Conservation (phyloP, 1,284 basidiomycete genomes). For the Leccinum griseonigrum region DNA sequence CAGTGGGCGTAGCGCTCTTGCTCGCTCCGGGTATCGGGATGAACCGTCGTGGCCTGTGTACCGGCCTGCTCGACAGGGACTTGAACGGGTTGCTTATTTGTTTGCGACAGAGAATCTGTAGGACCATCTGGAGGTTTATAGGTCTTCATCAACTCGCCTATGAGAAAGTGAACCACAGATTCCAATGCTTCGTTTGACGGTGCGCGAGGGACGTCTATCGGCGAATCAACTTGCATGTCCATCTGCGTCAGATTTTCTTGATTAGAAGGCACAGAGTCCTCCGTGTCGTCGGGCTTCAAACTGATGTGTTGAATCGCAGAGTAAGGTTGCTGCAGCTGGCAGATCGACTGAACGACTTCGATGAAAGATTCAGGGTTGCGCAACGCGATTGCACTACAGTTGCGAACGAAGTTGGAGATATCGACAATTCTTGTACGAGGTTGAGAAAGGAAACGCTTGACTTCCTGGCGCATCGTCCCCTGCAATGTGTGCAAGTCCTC, state of each 20-base stretch:
- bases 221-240: constrained; percentile 72
- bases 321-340: constrained; percentile 69
- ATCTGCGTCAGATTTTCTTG: constrained; percentile 27
- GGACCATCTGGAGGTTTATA: constrained; percentile 40
- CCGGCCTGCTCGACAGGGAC: constrained; percentile 18
- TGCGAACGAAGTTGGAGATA: constrained; percentile 70
- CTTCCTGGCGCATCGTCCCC: constrained; percentile 78
- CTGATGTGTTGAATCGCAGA: constrained; percentile 62
- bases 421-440: constrained; percentile 73
- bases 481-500: constrained; percentile 74
- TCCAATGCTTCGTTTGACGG: constrained; percentile 55
- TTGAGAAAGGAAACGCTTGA: constrained; percentile 74
- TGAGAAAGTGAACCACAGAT: constrained; percentile 66
- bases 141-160: constrained; percentile 67
- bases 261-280: constrained; percentile 20
- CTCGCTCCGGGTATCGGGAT: constrained; percentile 15
- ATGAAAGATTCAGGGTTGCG: constrained; percentile 83
- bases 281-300: constrained; percentile 44
- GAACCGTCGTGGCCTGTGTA: constrained; percentile 12
- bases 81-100: constrained; percentile 13
- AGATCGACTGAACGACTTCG: constrained; percentile 66
- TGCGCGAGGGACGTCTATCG: constrained; percentile 26
- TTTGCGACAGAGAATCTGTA: constrained; percentile 10
- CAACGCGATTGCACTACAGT: constrained; percentile 78
- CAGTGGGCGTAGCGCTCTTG: constrained; percentile 61